Percentiles rank a stretch among this genome's conserved stretches.
Conservation (phyloP, 305 asterid species). For the Fraxinus paxiana region DNA sequence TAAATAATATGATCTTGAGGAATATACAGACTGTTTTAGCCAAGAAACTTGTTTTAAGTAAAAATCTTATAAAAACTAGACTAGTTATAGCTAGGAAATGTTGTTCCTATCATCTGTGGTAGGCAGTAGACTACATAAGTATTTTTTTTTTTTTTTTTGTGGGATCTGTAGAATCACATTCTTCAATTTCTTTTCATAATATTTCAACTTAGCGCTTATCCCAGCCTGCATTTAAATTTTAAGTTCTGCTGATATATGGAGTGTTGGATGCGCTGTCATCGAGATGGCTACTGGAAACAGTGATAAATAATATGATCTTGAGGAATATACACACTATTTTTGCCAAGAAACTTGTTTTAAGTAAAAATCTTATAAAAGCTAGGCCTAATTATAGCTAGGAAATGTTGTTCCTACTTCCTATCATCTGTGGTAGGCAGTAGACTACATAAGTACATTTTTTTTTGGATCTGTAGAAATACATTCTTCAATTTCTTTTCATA, state of each 20-base stretch:
- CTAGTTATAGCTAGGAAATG: neutral
- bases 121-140: neutral
- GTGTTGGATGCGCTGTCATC: too few species aligned
- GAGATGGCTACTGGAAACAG: too few species aligned
- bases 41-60: neutral
- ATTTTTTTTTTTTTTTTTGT: neutral
- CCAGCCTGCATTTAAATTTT: neutral
- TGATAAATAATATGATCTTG: neutral
- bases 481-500: neutral
- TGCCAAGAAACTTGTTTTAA: neutral
- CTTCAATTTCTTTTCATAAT: neutral
- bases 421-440: neutral
- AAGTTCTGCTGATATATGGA: too few species aligned
- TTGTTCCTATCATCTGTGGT: neutral
- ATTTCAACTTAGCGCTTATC: neutral
- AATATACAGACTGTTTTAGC: neutral
- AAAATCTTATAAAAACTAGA: neutral
- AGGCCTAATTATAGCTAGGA: neutral
- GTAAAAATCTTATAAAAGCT: neutral
- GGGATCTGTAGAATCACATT: neutral
- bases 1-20: neutral
- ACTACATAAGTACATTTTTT: neutral
- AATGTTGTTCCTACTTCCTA: neutral
- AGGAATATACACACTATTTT: neutral
- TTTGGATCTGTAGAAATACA: neutral